phyloP scores from a whole-genome alignment of 768 basidiomycete genomes.

The Suillus subaureus region DNA sequence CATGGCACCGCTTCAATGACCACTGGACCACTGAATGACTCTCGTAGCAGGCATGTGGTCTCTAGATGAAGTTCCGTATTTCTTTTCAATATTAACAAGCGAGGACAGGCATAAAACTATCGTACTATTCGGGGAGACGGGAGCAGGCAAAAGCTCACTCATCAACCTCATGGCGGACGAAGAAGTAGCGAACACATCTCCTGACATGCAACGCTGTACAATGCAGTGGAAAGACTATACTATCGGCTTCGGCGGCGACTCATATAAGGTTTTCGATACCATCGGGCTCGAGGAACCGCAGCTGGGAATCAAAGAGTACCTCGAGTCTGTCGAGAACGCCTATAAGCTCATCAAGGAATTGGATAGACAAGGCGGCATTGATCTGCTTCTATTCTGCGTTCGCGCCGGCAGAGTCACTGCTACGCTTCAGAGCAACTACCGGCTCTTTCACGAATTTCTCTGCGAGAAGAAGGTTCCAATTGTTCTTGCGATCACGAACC shows the following conservation, averaged over 20 bases:
- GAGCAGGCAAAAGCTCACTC: constrained; percentile 45
- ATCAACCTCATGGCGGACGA: constrained; percentile 42
- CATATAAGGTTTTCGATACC: constrained; percentile 36
- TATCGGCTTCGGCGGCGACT: constrained; percentile 16
- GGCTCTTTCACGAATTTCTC: constrained; percentile 41
- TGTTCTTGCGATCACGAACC: constrained; percentile 32
- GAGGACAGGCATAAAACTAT: constrained; percentile 22
- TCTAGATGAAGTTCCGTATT: not conserved
- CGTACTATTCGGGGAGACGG: constrained; percentile 35
- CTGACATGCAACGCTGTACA: constrained; percentile 39
- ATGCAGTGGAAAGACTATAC: constrained; percentile 30
- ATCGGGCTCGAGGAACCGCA: constrained; percentile 37
- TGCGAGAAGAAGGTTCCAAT: constrained; percentile 32
- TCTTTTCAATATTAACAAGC: not conserved
- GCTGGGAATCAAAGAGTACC: constrained; percentile 30
- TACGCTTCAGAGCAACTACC: constrained; percentile 40
- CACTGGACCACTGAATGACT: no score
- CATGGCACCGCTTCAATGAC: no score
- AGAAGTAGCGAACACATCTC: constrained; percentile 34
- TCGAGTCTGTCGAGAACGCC: constrained; percentile 30
- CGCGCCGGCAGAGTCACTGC: constrained; percentile 41
- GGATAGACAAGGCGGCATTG: constrained; percentile 35
- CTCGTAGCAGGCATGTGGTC: not conserved
- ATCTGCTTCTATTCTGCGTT: constrained; percentile 45
- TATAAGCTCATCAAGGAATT: constrained; percentile 36